phyloP scores from a whole-genome alignment of 768 basidiomycete species.

The Pisolithus albus region DNA sequence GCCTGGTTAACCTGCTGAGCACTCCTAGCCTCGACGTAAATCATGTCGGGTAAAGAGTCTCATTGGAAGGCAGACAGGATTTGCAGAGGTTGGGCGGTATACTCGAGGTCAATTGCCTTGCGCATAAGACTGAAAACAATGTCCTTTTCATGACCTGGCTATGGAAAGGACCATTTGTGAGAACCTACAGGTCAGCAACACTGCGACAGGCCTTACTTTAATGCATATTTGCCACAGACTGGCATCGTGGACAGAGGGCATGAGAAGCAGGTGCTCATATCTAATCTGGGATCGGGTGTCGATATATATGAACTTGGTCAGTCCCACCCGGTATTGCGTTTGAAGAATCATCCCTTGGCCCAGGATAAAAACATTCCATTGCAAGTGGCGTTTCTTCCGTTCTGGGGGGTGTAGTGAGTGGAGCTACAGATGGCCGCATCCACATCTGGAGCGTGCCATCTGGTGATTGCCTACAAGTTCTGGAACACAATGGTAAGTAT shows the following conservation, averaged over 20 bases:
- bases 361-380: neutral
- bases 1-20: conserved; percentile 81
- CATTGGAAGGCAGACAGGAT: conserved; percentile 94
- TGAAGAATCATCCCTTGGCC: neutral
- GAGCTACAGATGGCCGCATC: neutral
- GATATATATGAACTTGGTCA: neutral
- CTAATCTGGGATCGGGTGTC: conserved; percentile 1
- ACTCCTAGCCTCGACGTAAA: conserved; percentile 92
- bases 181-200: neutral
- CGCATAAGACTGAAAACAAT: conserved; percentile 93
- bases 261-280: conserved; percentile 36
- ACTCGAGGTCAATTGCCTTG: conserved; percentile 82
- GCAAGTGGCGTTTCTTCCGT: neutral
- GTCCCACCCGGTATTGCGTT: neutral
- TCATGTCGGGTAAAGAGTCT: conserved; percentile 90
- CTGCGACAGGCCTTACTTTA: conserved; percentile 48
- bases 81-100: conserved; percentile 67
- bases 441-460: neutral
- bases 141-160: conserved; percentile 91
- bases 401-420: neutral
- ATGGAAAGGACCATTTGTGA: conserved; percentile 5
- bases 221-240: conserved; percentile 94
- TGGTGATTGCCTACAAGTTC: neutral
- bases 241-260: conserved; percentile 96
- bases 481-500: neutral